Conservation (phyloP, 2,329 filamentous ascomycete species). For the Trichoderma polysporum region DNA sequence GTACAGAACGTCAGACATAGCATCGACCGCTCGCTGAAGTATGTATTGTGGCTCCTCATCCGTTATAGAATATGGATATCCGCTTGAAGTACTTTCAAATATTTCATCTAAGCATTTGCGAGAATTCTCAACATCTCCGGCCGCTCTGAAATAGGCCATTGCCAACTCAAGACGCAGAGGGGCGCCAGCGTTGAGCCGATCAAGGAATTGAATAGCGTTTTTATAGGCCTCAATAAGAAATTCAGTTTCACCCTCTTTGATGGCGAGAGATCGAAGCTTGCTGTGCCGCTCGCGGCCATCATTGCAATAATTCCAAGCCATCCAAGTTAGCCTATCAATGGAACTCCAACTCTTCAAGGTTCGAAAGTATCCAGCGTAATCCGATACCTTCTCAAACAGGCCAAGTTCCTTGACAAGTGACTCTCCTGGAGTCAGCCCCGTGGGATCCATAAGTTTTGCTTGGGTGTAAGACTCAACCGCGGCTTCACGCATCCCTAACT, state of each 20-base stretch:
- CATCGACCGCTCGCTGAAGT: slow-evolving; percentile 22
- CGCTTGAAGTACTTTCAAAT: slow-evolving; percentile 25
- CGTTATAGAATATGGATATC: slow-evolving; percentile 28
- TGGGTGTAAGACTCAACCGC: slow-evolving; percentile 24
- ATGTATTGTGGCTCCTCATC: slow-evolving; percentile 21
- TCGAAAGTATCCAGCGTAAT: slow-evolving; percentile 22
- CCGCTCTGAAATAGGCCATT: slow-evolving; percentile 22
- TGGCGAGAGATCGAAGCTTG: slow-evolving; percentile 24
- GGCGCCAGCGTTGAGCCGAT: slow-evolving; percentile 29
- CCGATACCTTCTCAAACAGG: slow-evolving; percentile 21
- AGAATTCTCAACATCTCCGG: slow-evolving; percentile 22
- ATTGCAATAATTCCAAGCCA: slow-evolving; percentile 27
- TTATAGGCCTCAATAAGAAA: slow-evolving; percentile 29
- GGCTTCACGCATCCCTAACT: slow-evolving; percentile 15
- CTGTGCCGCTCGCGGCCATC: background rate
- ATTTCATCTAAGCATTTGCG: slow-evolving; percentile 26
- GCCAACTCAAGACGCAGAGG: slow-evolving; percentile 28
- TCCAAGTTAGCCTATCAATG: slow-evolving; percentile 30
- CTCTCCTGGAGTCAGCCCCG: slow-evolving; percentile 23
- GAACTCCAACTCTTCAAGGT: slow-evolving; percentile 29
- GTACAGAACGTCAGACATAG: slow-evolving; percentile 26
- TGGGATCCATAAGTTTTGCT: slow-evolving; percentile 26
- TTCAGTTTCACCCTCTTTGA: slow-evolving; percentile 22
- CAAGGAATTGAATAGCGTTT: slow-evolving; percentile 27
- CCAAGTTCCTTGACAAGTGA: slow-evolving; percentile 27